Evolutionary conservation across 1,284 basidiomycete genomes (phyloP).

Genomic region (Moesziomyces sp.): DNA sequence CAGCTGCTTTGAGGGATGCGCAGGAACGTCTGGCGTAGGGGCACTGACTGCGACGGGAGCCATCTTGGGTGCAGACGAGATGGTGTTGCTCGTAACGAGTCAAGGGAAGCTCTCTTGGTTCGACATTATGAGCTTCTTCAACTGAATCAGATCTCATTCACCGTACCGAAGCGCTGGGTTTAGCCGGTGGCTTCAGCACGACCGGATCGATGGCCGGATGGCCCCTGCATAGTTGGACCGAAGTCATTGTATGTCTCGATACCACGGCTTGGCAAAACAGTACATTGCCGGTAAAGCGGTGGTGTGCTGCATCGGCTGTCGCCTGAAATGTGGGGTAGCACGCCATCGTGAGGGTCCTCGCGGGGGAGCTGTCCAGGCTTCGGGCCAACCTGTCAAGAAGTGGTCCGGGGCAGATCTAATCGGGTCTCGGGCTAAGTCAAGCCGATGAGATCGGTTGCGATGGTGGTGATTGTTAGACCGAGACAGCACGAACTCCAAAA

Average conservation of each 20-base stretch:
- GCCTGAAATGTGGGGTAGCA: slow-evolving; percentile 10
- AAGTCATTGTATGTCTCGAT: too few relatives aligned
- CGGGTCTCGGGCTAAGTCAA: background rate
- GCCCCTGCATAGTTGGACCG: background rate
- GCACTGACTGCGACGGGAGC: slow-evolving; percentile 28
- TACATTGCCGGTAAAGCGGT: too few relatives aligned
- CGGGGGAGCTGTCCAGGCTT: slow-evolving; percentile 1
- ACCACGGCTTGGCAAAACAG: too few relatives aligned
- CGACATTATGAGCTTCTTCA: background rate
- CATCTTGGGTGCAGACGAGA: slow-evolving; percentile 4
- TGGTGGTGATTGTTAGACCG: too few relatives aligned
- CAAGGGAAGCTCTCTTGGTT: too few relatives aligned
- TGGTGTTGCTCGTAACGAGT: background rate
- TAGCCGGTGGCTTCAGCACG: background rate
- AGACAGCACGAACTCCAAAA: too few relatives aligned
- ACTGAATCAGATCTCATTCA: background rate
- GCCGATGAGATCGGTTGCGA: too few relatives aligned
- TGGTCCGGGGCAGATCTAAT: background rate
- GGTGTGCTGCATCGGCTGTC: background rate
- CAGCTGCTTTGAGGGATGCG: slow-evolving; percentile 7
- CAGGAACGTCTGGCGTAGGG: background rate
- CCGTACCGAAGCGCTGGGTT: background rate
- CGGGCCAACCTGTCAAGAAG: slow-evolving; percentile 22
- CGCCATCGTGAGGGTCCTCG: slow-evolving; percentile 11
- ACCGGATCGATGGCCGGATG: background rate